Base-by-base conservation (phyloP, 2,329 filamentous ascomycete genomes). In the Trichoderma atroviride region DNA sequence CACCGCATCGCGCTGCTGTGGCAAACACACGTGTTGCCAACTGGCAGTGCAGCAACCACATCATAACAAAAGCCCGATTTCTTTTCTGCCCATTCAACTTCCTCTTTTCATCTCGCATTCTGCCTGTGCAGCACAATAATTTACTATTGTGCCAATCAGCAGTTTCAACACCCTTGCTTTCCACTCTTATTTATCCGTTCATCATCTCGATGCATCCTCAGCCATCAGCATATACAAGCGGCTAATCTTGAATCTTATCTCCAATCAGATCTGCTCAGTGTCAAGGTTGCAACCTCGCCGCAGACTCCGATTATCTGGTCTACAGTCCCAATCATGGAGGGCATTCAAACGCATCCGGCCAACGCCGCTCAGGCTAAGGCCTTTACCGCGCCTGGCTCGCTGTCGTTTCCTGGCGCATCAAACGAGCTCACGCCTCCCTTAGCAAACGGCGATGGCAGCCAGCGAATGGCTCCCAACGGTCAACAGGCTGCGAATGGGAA, bases 361-460 rank as follows among this genome's bases (percentile, higher is more conserved):
- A 98, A 90, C 79, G 94, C 95, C 77, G 89, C 91, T 74, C 94
- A 98, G 88, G 96, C 96, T 73, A 96, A 96, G 87, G 93, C 92
- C 79, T 97, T 98, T 83, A 97, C 94, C 76, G 94, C 93, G 71
- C 92, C 94, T 69, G 92, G 93, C 73, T 97, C 94, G 75, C 87
- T 98, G 75, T 97, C 94, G 71, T 98, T 96, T 82, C 94, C 95
- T 65, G 92, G 92, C 78, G 93, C 91, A 72, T 89, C 90, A 76
- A 89, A 89, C 75, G 93, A 97, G 79, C 81, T 97, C 79, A 95
- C 93, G 70, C 93, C 93, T 72, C 93, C 93, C 55, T 87, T 88
- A 71, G 90, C 88, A 72, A 91, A 91, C 76, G 90, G 89, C 79
- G 91, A 91, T 55, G 74, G 74, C 56, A 71, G 73, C 67, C 79